Percentiles rank a stretch among this genome's conserved stretches.
Evolutionary conservation across 306 rosid genomes (phyloP).

Genomic region (Dalbergia oliveri): DNA sequence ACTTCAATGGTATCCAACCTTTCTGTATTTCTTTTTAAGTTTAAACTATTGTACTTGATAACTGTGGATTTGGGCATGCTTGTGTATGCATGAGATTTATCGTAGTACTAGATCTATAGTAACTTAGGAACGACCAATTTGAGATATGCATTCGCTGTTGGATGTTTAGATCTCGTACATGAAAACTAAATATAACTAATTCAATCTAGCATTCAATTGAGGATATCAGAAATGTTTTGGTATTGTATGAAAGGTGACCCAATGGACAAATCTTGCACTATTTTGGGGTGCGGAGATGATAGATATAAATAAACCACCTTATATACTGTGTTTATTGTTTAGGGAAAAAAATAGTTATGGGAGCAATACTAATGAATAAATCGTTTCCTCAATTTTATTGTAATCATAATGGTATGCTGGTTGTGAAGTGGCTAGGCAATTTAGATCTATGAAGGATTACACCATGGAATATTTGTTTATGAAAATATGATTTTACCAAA

Average conservation of each 20-base stretch:
- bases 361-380: too few relatives aligned
- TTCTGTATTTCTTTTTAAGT: not conserved
- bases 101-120: not conserved
- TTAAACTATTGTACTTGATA: not conserved
- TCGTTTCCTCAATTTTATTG: not conserved
- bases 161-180: conserved; percentile 3
- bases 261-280: not conserved
- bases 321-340: not conserved
- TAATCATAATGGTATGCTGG: not conserved
- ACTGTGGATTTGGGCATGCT: conserved; percentile 21
- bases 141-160: not conserved
- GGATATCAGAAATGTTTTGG: not conserved
- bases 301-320: not conserved
- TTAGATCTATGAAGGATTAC: not conserved
- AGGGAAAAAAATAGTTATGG: too few relatives aligned
- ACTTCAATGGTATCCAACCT: not conserved
- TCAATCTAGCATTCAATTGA: not conserved
- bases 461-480: not conserved
- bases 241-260: not conserved
- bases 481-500: conserved; percentile 5
- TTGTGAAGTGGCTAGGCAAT: conserved; percentile 6
- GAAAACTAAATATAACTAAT: conserved; percentile 1
- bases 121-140: conserved; percentile 15
- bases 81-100: not conserved
- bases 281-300: too few relatives aligned